Base-by-base conservation (phyloP, 2,329 filamentous ascomycete genomes). In the Lecanicillium sp. region DNA sequence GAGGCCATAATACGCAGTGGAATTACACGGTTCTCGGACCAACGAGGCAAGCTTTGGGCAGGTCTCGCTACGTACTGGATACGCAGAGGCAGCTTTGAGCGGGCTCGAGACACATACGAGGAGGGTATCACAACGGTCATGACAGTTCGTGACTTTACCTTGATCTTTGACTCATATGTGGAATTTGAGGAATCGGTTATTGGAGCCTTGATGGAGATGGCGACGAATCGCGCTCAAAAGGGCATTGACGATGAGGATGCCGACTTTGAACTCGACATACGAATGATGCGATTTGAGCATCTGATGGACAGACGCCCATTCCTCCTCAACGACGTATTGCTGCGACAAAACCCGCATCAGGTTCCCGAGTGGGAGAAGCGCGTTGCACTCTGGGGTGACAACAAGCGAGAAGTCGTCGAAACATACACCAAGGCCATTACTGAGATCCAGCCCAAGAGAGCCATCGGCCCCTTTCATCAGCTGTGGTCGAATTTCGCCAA, bases 171-270 rank as follows among this genome's bases (percentile, higher is more conserved):
- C 60, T 85, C 89, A 0, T 98, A 96, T 54, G 82, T 85, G 22
- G 92, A 98, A 60, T 95, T 95, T 45, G 92, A 98, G 59, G 94
- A 98, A 63, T 90, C 89, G 0, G 83, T 96, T 49, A 95, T 96
- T 47, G 83, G 85, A 12, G 82, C 82, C 34, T 70, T 96, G 50
- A 94, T 98, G 80, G 89, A 96, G 51, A 75, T 85, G 38, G 89
- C 89, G 2, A 83, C 87, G 6, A 64, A 67, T 35, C 81, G 89
- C 31, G 80, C 86, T n/a, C 82, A 87, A 37, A 85, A 88, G 53
- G 85, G 83, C 9, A 72, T 78, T 32, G 60, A 81, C 2, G 83
- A 96, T 52, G 80, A 90, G 46, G 80, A 88, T 45, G 85, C 88
- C 9, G 92, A 98, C 57, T 86, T 94, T 44, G 90, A 96, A 53